These are phyloP conservation scores for Favolaschia claudopus DNA, from an alignment of 768 basidiomycete genomes.

Conservation along the genomic window DNA sequence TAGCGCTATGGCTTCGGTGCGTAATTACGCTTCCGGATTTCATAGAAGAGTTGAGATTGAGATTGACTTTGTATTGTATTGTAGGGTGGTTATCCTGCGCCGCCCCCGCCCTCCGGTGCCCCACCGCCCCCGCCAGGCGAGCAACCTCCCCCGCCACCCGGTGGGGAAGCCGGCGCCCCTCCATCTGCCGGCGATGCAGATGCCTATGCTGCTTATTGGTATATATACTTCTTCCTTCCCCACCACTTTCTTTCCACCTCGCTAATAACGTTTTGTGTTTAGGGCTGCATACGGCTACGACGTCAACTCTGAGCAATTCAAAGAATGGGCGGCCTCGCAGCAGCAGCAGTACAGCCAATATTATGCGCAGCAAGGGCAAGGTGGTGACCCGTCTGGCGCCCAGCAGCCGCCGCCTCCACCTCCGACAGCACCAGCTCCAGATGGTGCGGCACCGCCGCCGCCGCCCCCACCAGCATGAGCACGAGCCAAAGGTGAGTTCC, in stretches of 20 bases:
- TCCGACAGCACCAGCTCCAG: conserved; percentile 2
- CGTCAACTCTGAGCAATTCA: conserved; percentile 82
- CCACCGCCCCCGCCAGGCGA: conserved; percentile 49
- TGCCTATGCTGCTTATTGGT: conserved; percentile 70
- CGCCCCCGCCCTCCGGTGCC: conserved; percentile 31
- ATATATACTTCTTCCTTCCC: conserved; percentile 29
- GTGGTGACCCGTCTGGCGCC: neutral
- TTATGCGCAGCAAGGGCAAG: conserved; percentile 53
- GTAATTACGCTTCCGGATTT: no score
- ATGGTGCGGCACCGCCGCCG: conserved; percentile 12
- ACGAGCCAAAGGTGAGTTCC: conserved; percentile 10
- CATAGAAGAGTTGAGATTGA: neutral
- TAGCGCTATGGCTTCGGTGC: conserved; percentile 55
- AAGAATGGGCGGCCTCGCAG: conserved; percentile 81
- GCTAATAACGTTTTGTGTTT: conserved; percentile 6
- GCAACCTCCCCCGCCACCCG: conserved; percentile 53
- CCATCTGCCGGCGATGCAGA: conserved; percentile 55
- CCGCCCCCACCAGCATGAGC: conserved; percentile 19
- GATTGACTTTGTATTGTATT: neutral
- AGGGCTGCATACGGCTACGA: conserved; percentile 91
- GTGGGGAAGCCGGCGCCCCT: conserved; percentile 43
- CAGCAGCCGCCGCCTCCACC: neutral
- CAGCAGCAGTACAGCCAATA: conserved; percentile 79
- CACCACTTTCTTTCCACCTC: no score
- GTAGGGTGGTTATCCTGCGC: conserved; percentile 22